Base-by-base conservation (phyloP, 257 asterid species). In the Verbena officinalis region DNA sequence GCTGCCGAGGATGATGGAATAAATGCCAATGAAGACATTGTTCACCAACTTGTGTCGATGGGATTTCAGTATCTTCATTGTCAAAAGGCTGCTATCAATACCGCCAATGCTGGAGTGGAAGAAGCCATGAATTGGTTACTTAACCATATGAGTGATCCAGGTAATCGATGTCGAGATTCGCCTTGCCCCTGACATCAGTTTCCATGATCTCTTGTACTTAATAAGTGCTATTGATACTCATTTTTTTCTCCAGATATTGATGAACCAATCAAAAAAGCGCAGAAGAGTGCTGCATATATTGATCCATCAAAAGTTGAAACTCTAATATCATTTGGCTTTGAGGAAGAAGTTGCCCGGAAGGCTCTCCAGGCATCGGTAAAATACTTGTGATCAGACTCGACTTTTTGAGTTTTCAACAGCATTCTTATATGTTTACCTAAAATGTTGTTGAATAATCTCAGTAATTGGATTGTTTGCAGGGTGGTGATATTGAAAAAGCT, bases 101-200 rank as follows among this genome's bases (percentile, higher is more conserved):
- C 99, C 36, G 70, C 74, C 63, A 93, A 90, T 77, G 55, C 76
- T 58, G 99, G 99, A 72, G 88, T 84, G 13, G 96, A 90, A 64
- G 89, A 80, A 69, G 96, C 97, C 12, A 90, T 83, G 95, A 83
- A 81, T 68, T 93, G 97, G 99, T 67, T 93, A 71, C 89, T 90
- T 65, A 77, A 73, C 80, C 96, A 93, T 80, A 81, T 86, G 97
- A 74, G 68, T 62, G 99, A 93, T 76, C 84, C 96, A 52, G 97
- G 97, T 90, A 83, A 52, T 65, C 62, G 45, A 50, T 23, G 3
- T 73, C 49, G 56, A 22, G 34, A 44, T 63, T 72, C 53, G 57
- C 20, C 56, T 62, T 59, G 67, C 43, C 4, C 33, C 33, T 27
- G 44, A 21, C 23, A 27, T 10, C 42, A 33, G n/a, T 71, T 48